Evolutionary conservation across 805 yeast genomes (phyloP).

Genomic region (Hanseniaspora singularis): DNA sequence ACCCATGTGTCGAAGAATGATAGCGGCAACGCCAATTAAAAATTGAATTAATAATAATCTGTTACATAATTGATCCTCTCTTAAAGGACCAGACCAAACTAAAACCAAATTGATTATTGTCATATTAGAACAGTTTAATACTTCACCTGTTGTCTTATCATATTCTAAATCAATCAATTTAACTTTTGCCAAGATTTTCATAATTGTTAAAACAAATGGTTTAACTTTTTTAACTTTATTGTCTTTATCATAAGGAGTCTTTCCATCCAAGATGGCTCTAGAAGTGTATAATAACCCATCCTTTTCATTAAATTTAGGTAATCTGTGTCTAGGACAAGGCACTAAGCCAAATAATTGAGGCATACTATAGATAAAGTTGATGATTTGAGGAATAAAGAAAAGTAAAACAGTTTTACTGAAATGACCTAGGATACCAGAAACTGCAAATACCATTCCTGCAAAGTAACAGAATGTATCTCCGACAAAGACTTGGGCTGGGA

Average conservation of each 20-base stretch:
- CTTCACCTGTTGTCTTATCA: conserved; percentile 26
- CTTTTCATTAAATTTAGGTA: conserved; percentile 60
- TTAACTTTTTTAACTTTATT: conserved; percentile 22
- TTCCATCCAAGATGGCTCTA: conserved; percentile 31
- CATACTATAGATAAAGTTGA: conserved; percentile 79
- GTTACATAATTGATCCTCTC: conserved; percentile 66
- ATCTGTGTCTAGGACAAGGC: conserved; percentile 90
- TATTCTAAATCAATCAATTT: conserved; percentile 37
- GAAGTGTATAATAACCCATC: conserved; percentile 73
- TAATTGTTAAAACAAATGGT: conserved; percentile 29
- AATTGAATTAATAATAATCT: conserved; percentile 53
- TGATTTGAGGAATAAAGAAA: conserved; percentile 79
- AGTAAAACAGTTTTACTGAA: conserved; percentile 83
- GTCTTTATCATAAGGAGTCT: conserved; percentile 16
- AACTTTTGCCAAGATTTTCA: conserved; percentile 38
- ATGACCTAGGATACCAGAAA: conserved; percentile 91
- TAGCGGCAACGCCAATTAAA: conserved; percentile 49
- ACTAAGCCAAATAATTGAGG: conserved; percentile 82
- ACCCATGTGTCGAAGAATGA: conserved; percentile 64
- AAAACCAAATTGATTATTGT: conserved; percentile 74
- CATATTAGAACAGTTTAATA: conserved; percentile 55
- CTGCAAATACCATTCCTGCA: conserved; percentile 97
- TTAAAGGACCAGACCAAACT: conserved; percentile 81
- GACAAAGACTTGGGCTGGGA: conserved; percentile 85
- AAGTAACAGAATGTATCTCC: conserved; percentile 98